Conservation (phyloP, 345 rosid species). For the Jatropha curcas region DNA sequence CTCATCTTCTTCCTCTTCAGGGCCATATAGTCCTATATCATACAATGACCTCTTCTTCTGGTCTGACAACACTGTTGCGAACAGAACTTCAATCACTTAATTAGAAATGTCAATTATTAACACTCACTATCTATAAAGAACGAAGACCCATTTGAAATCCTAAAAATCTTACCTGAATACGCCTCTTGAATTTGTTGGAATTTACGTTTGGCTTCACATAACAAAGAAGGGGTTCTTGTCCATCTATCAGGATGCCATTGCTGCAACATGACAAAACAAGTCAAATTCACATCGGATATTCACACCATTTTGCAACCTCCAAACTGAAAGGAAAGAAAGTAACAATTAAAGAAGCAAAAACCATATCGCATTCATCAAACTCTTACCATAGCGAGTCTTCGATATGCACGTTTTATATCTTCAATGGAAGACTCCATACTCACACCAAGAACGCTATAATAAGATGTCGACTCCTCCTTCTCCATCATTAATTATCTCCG, state of each 20-base stretch:
- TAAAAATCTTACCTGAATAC: slow-evolving; percentile 42
- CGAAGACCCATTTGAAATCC: background rate
- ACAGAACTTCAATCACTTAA: background rate
- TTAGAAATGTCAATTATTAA: background rate
- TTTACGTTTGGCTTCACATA: slow-evolving; percentile 45
- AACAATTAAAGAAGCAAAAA: background rate
- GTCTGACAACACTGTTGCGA: slow-evolving; percentile 47
- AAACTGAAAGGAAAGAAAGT: background rate
- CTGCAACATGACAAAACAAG: slow-evolving; percentile 21
- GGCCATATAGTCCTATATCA: slow-evolving; percentile 49
- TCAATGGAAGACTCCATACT: slow-evolving; percentile 35
- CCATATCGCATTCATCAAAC: background rate
- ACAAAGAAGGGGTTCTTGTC: slow-evolving; percentile 44
- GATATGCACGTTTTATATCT: slow-evolving; percentile 57
- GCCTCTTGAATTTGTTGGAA: slow-evolving; percentile 71
- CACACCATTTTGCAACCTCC: background rate
- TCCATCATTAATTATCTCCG: slow-evolving; percentile 36
- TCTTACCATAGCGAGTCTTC: slow-evolving; percentile 61
- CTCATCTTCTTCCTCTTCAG: slow-evolving; percentile 51
- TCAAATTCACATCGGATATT: background rate
- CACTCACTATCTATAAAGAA: background rate
- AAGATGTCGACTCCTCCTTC: slow-evolving; percentile 27
- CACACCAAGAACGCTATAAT: slow-evolving; percentile 52
- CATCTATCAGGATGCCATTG: slow-evolving; percentile 68
- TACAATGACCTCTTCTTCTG: slow-evolving; percentile 47